Base-by-base conservation (phyloP, 2,329 filamentous ascomycete species). In the Pseudogymnoascus sp. region DNA sequence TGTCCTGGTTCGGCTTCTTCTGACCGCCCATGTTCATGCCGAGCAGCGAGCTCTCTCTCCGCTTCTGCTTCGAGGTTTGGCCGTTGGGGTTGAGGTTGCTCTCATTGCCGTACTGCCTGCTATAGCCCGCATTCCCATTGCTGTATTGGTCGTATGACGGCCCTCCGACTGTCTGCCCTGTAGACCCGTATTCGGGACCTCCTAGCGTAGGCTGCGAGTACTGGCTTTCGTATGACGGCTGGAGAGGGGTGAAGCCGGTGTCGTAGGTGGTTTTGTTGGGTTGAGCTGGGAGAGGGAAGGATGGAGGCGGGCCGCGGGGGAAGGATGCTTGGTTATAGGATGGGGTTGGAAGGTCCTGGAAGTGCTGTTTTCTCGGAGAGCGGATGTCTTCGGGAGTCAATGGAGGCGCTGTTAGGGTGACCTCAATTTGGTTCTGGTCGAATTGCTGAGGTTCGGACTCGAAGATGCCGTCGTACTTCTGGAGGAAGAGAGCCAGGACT, bases 401-500 rank as follows among this genome's bases (percentile, higher is more conserved):
- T 23, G 75, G 69, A 25, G 75, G 72, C 14, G 73, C 73, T 52
- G 71, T 72, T 11, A 78, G 75, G 2, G 72, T 75, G 35, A 80
- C 71, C 65, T 83, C 81, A 18, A 77, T 66, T 11, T 79, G 78
- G 0, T 82, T 80, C 25, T 84, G 77, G 71, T 86, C 81, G 62
- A 87, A 86, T 60, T 86, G 81, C 67, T 88, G 85, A 0, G 89
- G 83, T 16, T 85, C 80, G 52, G 87, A 81, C 18, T 89, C 88
- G 72, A 97, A 99, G 58, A 99, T 93, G 43, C 83, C 84, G 66
- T 89, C 83, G 72, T 91, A 97, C 71, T 97, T 93, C 67, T 95
- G 93, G 63, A 99, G 81, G 75, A 99, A 95, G 74, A 96, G 83
- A 3, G 93, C 92, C 73, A 99, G 97, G 9, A 99, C 88, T 0